Percentiles rank a stretch among this genome's conserved stretches.
Conservation (phyloP, 129 eudicot species). For the carrot (Daucus carota) region DNA sequence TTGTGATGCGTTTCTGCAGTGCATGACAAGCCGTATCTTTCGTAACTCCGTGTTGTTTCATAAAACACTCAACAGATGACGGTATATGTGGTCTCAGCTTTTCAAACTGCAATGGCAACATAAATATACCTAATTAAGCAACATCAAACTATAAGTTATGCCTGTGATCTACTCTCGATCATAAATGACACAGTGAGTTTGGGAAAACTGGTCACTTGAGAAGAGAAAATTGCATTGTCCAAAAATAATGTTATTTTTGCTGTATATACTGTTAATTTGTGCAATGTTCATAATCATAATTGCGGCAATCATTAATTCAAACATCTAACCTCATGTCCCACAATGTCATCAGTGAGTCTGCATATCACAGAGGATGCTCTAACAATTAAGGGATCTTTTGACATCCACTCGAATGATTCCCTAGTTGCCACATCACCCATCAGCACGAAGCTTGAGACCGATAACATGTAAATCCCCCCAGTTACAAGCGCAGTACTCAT, state of each 20-base stretch:
- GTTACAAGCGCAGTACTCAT: neutral
- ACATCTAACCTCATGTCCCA: neutral
- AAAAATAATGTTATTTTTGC: no score
- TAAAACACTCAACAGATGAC: neutral
- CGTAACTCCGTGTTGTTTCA: neutral
- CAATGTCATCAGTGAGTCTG: neutral
- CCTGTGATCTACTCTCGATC: no score
- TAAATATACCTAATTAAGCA: no score
- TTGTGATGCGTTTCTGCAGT: neutral
- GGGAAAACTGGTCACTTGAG: no score
- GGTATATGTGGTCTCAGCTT: neutral
- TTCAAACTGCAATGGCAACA: neutral
- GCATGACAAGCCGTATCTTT: neutral
- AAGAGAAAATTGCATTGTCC: no score
- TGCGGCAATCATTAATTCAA: neutral
- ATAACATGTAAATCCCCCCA: neutral
- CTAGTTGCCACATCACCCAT: neutral
- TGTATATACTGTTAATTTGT: no score
- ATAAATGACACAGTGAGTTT: no score
- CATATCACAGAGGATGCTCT: neutral
- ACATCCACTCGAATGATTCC: neutral
- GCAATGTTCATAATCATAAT: no score
- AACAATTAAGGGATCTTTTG: neutral
- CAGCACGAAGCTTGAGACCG: neutral
- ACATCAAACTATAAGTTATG: no score